A percentile compares a stretch with the other conserved stretches of the same genome.
These are phyloP conservation scores for Boletus fagicola DNA, from an alignment of 768 basidiomycete species.

Conservation along the genomic window DNA sequence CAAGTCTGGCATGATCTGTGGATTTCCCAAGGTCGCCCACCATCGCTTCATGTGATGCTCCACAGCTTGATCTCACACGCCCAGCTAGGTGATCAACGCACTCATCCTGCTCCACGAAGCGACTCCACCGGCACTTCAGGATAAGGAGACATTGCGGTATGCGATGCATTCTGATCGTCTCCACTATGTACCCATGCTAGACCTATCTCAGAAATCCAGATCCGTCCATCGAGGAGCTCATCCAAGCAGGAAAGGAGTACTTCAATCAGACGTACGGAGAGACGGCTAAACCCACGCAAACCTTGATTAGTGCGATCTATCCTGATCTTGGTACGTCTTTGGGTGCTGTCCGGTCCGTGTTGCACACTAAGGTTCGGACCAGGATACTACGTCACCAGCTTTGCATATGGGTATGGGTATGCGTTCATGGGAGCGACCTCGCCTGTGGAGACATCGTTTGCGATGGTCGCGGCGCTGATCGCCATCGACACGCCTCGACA, in stretches of 20 bases:
- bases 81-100: conserved; percentile 47
- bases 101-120: conserved; percentile 49
- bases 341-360: neutral
- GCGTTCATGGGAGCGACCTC: conserved; percentile 47
- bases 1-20: conserved; percentile 56
- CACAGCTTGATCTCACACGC: neutral
- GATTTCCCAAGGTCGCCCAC: conserved; percentile 52
- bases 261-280: conserved; percentile 57
- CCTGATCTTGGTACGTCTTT: conserved; percentile 58
- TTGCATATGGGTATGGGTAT: conserved; percentile 60
- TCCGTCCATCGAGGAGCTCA: conserved; percentile 44
- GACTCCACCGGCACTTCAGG: conserved; percentile 52
- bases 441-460: conserved; percentile 55
- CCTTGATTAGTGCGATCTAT: conserved; percentile 48
- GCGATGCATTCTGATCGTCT: neutral
- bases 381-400: conserved; percentile 54
- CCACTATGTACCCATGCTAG: neutral
- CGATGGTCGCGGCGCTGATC: conserved; percentile 60
- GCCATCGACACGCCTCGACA: conserved; percentile 61
- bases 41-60: neutral
- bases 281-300: conserved; percentile 47
- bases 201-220: conserved; percentile 37
- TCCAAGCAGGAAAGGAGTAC: conserved; percentile 39
- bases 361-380: neutral
- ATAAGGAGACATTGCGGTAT: conserved; percentile 48